phyloP scores from a whole-genome alignment of 805 yeast genomes.

The Lipomyces yamadae region DNA sequence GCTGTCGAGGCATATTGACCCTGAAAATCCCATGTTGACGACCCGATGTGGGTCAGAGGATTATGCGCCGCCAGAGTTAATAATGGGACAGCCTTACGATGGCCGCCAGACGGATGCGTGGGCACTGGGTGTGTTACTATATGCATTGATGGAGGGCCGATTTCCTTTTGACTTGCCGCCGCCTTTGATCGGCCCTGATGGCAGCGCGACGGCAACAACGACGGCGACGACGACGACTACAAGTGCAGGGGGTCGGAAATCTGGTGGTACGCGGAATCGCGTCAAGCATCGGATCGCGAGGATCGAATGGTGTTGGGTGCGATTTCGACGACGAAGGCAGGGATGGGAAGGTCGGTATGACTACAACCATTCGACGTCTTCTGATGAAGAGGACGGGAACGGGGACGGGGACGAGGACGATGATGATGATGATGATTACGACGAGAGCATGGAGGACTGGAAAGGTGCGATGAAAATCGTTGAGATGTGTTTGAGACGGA shows the following conservation, averaged over 20 bases:
- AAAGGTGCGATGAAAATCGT: slow-evolving; percentile 56
- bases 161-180: slow-evolving; percentile 90
- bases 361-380: slow-evolving; percentile 40
- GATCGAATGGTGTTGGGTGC: slow-evolving; percentile 87
- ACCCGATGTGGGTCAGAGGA: slow-evolving; percentile 97
- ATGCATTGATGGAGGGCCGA: slow-evolving; percentile 80
- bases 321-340: slow-evolving; percentile 44
- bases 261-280: slow-evolving; percentile 51
- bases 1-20: slow-evolving; percentile 69
- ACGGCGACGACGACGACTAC: too few species aligned
- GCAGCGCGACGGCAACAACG: slow-evolving; percentile 42
- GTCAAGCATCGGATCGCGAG: slow-evolving; percentile 90
- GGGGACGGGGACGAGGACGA: too few species aligned
- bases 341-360: slow-evolving; percentile 21
- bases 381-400: slow-evolving; percentile 32
- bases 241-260: slow-evolving; percentile 31
- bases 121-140: slow-evolving; percentile 93
- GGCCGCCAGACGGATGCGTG: slow-evolving; percentile 92
- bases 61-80: slow-evolving; percentile 91
- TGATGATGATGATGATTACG: slow-evolving; percentile 36
- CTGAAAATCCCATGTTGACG: slow-evolving; percentile 64
- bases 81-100: slow-evolving; percentile 88
- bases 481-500: slow-evolving; percentile 54
- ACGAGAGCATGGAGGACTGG: slow-evolving; percentile 47
- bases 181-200: slow-evolving; percentile 39